Conservation (phyloP, 495 filamentous ascomycete species). For the Lepraria neglecta region DNA sequence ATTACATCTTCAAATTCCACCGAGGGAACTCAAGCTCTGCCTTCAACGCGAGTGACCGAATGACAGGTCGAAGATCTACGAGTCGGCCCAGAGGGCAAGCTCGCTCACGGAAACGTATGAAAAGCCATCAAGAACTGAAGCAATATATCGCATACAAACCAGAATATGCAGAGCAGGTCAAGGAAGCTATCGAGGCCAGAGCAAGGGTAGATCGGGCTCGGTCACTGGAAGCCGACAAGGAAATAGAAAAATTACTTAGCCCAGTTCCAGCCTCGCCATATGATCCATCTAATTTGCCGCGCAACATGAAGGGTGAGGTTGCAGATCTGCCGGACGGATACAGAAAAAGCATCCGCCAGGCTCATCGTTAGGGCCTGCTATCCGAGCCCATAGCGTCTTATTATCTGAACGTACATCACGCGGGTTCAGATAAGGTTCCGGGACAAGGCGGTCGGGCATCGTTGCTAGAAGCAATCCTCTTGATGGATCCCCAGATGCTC, state of each 20-base stretch:
- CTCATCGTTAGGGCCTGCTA: neutral
- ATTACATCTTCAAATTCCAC: too few species aligned
- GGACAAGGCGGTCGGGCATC: slow-evolving; percentile 15
- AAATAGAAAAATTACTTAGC: neutral
- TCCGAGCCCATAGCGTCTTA: neutral
- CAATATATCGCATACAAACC: too few species aligned
- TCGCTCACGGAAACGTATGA: too few species aligned
- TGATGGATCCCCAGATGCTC: neutral
- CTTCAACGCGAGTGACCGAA: too few species aligned
- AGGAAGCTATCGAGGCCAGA: too few species aligned
- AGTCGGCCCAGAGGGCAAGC: too few species aligned
- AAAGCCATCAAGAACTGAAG: too few species aligned
- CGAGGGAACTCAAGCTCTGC: too few species aligned
- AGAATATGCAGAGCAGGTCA: too few species aligned
- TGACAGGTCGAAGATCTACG: too few species aligned
- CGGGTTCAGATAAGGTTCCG: slow-evolving; percentile 8
- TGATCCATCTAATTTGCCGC: neutral
- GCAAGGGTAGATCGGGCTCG: too few species aligned
- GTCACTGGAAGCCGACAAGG: neutral
- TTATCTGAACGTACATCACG: slow-evolving; percentile 14
- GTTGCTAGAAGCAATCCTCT: slow-evolving; percentile 6
- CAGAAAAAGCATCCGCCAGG: neutral
- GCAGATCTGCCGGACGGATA: neutral
- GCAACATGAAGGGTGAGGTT: neutral
- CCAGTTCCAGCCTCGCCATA: neutral